Evolutionary conservation across 2,329 filamentous ascomycete species (phyloP), one percentile per base, ranked within the genome.

Genomic region (Sarocladium brachiariae): DNA sequence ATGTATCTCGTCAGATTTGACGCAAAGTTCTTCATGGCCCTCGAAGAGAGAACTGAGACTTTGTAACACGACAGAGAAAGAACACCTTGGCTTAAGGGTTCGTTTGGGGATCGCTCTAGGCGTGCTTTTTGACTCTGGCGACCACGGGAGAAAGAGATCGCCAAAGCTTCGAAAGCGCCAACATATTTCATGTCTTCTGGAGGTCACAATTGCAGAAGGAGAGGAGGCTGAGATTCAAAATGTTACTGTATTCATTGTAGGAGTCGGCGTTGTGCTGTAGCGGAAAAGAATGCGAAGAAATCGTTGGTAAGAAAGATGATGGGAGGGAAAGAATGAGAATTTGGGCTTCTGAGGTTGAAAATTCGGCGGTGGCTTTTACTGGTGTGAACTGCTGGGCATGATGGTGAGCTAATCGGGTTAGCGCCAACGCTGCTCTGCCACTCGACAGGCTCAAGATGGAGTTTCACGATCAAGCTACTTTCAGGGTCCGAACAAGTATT

Each of bases 161-260:
- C 76, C 72, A 87, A 89, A 90, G 88, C 88, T 93, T 93, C 88
- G 88, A 93, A 87, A 87, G 87, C 84, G 87, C 88, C 87, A 68
- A 58, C 30, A 49, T 53, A n/a, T n/a, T n/a, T n/a, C n/a, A n/a
- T n/a, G n/a, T n/a, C n/a, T n/a, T n/a, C 50, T 33, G 45, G 41
- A 41, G 4, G 39, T 10, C 23, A 45, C 23, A n/a, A 18, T 13
- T 11, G 19, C n/a, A 11, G 21, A 4, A 11, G 9, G 8, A 5
- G 11, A 23, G 16, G 43, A 23, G n/a, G 24, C 11, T 7, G 25
- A 13, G 43, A 33, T 4, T 31, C 25, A 33, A 18, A 16, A 45
- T 4, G n/a, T 30, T 33, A n/a, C 5, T 47, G 43, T 47, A 47
- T 47, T 47, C 43, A 47, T 31, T 7, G 11, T 33, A n/a, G 3